phyloP scores from a whole-genome alignment of 345 rosid species.

The Schrenkiella parvula region DNA sequence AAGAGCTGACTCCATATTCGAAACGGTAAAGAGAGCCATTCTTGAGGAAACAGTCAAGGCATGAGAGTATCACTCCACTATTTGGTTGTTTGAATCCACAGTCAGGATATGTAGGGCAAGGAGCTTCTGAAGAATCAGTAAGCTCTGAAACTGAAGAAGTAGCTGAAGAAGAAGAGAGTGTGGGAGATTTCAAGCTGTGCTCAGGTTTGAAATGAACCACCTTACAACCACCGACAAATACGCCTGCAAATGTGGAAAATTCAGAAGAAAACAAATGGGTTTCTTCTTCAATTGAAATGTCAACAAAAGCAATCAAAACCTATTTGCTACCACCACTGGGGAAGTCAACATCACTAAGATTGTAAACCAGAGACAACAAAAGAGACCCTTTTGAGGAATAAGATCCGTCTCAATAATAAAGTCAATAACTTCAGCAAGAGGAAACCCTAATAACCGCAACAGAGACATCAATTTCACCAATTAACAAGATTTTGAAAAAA shows the following conservation, averaged over 20 bases:
- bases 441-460: background rate
- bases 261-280: conserved; percentile 8
- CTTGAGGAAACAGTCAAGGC: conserved; percentile 85
- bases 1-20: conserved; percentile 65
- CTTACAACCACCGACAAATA: conserved; percentile 95
- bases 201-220: conserved; percentile 92
- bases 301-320: conserved; percentile 15
- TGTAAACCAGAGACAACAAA: background rate
- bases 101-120: conserved; percentile 74
- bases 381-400: background rate
- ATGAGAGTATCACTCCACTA: conserved; percentile 82
- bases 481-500: background rate
- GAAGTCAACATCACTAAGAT: conserved; percentile 9
- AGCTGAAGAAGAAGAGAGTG: background rate
- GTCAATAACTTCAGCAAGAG: background rate
- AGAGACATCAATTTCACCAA: conserved; percentile 9
- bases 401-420: background rate
- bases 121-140: conserved; percentile 41
- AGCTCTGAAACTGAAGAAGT: conserved; percentile 33
- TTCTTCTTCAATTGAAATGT: conserved; percentile 9
- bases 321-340: background rate
- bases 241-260: conserved; percentile 43
- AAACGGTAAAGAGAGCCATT: conserved; percentile 78
- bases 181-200: conserved; percentile 13
- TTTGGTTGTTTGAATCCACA: conserved; percentile 81